Base-by-base conservation (phyloP, 108 stramenopile genomes). In the Seminavis robusta region DNA sequence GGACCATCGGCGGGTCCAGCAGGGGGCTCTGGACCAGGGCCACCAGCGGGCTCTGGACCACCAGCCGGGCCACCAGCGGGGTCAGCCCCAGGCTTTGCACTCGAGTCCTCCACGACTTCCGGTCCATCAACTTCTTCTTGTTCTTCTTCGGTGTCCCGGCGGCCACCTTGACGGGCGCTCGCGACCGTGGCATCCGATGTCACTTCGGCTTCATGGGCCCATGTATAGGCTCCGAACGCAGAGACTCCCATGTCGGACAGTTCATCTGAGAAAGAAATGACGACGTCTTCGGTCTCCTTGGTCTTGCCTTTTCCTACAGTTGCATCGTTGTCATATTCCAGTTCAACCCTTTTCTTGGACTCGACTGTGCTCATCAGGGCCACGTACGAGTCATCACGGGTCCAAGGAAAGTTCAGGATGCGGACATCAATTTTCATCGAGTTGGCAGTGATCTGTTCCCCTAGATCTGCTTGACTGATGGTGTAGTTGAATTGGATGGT, bases 351-450 rank as follows among this genome's bases (percentile, higher is more conserved):
- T 21, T 26, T 32, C 33, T 37, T 27, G 28, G 59, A 33, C 25
- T 53, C 59, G 8, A 69, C 25, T 2, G 33, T 38, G 10, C 47
- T 37, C 19, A 61, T 9, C 25, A 69, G 31, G 28, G 52, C 59
- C 15, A 61, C 59, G n/a, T 33, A 61, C 7, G 50, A 61, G 19
- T 61, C 43, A 25, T 40, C 33, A 11, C 21, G 10, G 3, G 13
- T 37, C 67, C 67, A 69, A n/a, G 52, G 59, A 46, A 55, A 69
- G 42, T 46, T 29, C n/a, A 36, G 37, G 26, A 69, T 19, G 25
- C 30, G 26, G 39, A 69, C 34, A 27, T 69, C 67, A 61, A 69
- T 69, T 34, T 69, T 69, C 67, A 69, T 69, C 27, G 52, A 53
- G 59, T 61, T 69, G 48, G 65, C 49, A 33, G 56, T 52, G 16